Percentiles rank a stretch among this genome's conserved stretches.
Conservation (phyloP, 345 rosid species). For the Populus tremula region DNA sequence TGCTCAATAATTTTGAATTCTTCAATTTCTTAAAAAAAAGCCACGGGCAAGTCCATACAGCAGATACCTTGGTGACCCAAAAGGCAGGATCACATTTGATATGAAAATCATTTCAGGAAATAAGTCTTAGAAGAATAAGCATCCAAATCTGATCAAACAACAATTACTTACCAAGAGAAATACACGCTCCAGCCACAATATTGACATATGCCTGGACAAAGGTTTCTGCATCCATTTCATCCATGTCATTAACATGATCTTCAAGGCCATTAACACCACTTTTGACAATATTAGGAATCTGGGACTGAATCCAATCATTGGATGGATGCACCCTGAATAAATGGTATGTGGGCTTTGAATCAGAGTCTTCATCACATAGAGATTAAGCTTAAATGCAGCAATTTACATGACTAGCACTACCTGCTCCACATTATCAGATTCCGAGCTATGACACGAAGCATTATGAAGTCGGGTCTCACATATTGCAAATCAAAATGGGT, state of each 20-base stretch:
- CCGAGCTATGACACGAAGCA: constrained; percentile 97
- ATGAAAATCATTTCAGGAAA: no score
- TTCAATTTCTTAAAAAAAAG: no score
- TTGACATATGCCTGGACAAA: constrained; percentile 87
- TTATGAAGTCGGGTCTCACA: constrained; percentile 93
- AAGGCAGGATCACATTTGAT: no score
- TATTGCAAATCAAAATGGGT: constrained; percentile 78
- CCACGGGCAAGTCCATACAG: no score
- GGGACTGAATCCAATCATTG: constrained; percentile 79
- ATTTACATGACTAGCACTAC: constrained; percentile 33
- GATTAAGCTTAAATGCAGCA: constrained; percentile 15
- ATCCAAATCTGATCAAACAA: constrained; percentile 8
- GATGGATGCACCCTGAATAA: constrained; percentile 70
- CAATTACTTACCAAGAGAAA: constrained; percentile 68
- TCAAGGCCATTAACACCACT: constrained; percentile 54
- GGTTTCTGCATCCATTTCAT: constrained; percentile 76
- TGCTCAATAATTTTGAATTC: no score
- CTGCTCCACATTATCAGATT: constrained; percentile 96
- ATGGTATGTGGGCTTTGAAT: constrained; percentile 21
- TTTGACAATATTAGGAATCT: constrained; percentile 80
- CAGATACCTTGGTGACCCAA: no score
- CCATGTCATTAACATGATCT: constrained; percentile 59
- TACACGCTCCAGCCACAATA: constrained; percentile 89
- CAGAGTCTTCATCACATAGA: constrained; percentile 15
- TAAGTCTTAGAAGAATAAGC: background rate